Conservation (phyloP, 306 rosid genomes). For the Corylus americana region DNA sequence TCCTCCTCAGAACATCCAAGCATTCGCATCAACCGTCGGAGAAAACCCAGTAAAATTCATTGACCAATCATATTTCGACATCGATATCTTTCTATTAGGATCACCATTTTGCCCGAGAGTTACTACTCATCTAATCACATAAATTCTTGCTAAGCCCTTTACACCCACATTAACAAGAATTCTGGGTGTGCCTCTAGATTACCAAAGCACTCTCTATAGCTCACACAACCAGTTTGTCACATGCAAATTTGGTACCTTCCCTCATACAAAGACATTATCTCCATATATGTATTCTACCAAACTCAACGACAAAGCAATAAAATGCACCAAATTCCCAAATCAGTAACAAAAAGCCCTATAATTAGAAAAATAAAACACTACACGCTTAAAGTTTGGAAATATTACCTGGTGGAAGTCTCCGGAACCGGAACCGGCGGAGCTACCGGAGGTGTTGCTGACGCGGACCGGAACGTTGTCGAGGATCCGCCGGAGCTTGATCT, state of each 20-base stretch:
- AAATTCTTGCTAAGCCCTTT: background rate
- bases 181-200: background rate
- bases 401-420: conserved; percentile 96
- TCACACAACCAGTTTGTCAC: background rate
- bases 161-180: background rate
- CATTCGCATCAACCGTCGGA: background rate
- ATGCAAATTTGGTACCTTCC: background rate
- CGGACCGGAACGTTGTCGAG: conserved; percentile 94
- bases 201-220: background rate
- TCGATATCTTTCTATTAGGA: background rate
- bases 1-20: background rate
- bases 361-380: too few relatives aligned
- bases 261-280: background rate
- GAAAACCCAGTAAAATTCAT: background rate
- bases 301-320: background rate
- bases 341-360: background rate
- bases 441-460: conserved; percentile 91
- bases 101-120: background rate
- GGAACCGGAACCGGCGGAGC: conserved; percentile 96
- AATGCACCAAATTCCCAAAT: background rate
- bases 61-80: background rate
- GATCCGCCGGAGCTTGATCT: conserved; percentile 90
- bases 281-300: background rate
- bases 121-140: background rate
- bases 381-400: background rate